phyloP scores from a whole-genome alignment of 495 filamentous ascomycete genomes.

The Tuber indicum region DNA sequence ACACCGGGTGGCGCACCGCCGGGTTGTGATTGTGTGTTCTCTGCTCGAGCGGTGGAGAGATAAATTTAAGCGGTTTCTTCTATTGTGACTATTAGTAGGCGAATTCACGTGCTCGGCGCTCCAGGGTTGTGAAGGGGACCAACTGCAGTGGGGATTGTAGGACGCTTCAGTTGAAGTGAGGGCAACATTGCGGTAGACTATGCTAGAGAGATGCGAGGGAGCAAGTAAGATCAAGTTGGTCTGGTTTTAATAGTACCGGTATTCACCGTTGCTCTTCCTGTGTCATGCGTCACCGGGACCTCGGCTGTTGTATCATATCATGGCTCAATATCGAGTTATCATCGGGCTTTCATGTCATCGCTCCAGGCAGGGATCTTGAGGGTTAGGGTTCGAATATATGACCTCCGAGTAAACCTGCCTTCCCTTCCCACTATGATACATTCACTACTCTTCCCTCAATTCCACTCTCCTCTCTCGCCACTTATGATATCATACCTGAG shows the following conservation, averaged over 20 bases:
- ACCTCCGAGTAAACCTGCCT: neutral
- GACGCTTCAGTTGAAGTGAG: slow-evolving; percentile 24
- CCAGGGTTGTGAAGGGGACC: neutral
- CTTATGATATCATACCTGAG: neutral
- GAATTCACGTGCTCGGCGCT: neutral
- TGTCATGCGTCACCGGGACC: neutral
- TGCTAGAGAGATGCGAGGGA: neutral
- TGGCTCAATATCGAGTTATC: slow-evolving; percentile 2
- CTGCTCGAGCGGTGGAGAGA: slow-evolving; percentile 18
- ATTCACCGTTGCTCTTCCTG: neutral
- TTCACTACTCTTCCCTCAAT: neutral
- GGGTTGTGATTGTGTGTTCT: slow-evolving; percentile 45
- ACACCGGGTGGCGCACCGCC: slow-evolving; percentile 53
- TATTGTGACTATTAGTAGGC: slow-evolving; percentile 5
- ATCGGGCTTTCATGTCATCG: neutral
- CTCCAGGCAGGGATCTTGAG: neutral
- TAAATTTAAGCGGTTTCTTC: slow-evolving; percentile 6
- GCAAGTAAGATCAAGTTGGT: slow-evolving; percentile 7
- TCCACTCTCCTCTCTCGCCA: neutral
- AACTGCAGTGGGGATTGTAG: slow-evolving; percentile 16
- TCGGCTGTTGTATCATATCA: slow-evolving; percentile 6
- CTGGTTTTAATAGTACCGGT: neutral
- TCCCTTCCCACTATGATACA: neutral
- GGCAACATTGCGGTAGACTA: slow-evolving; percentile 24
- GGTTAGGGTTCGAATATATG: slow-evolving; percentile 1